These are phyloP conservation scores for Phyllosticta citribraziliensis DNA, from an alignment of 2,329 filamentous ascomycete genomes.

Conservation along the genomic window DNA sequence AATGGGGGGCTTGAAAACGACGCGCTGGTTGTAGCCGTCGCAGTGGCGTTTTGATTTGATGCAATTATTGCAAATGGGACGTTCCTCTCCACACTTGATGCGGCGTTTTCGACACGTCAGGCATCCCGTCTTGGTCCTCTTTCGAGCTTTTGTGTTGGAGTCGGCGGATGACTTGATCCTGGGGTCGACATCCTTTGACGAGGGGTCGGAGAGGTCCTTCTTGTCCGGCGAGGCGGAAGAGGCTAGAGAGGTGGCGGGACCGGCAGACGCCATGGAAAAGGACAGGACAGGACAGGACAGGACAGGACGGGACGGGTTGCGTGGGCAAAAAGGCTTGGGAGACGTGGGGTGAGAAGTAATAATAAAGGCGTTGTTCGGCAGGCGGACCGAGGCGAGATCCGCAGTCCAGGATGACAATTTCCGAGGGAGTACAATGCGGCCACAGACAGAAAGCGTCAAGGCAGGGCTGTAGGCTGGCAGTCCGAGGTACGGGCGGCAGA, in stretches of 20 bases:
- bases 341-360: neutral
- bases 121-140: constrained; percentile 82
- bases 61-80: constrained; percentile 73
- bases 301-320: too few relatives aligned
- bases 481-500: neutral
- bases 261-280: constrained; percentile 2
- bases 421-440: neutral
- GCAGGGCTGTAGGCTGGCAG: neutral
- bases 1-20: constrained; percentile 69
- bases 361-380: neutral
- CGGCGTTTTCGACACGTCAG: constrained; percentile 87
- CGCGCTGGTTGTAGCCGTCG: constrained; percentile 73
- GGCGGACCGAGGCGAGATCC: constrained; percentile 11
- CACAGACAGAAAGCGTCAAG: neutral
- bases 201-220: neutral
- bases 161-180: constrained; percentile 3
- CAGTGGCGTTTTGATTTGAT: constrained; percentile 77
- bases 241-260: neutral
- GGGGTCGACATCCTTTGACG: neutral
- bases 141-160: constrained; percentile 13
- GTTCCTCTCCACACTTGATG: constrained; percentile 93
- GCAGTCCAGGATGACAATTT: constrained; percentile 5
- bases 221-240: neutral
- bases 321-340: neutral
- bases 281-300: too few relatives aligned